Base-by-base conservation (phyloP, 1,284 basidiomycete genomes). In the Moesziomyces aphidis region DNA sequence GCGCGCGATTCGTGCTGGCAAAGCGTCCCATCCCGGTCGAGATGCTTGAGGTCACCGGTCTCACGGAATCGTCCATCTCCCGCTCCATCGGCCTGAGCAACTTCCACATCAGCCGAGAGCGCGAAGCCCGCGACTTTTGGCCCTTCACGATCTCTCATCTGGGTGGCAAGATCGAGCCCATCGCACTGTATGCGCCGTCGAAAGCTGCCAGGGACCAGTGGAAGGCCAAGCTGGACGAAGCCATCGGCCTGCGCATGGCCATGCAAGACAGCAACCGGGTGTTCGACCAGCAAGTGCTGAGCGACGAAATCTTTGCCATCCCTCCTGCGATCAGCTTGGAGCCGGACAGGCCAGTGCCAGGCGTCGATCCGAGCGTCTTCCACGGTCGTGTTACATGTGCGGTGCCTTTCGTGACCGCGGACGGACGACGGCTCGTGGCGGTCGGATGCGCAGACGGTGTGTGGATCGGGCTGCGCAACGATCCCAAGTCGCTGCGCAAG, bases 391-490 rank as follows among this genome's bases (percentile, higher is more conserved):
- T 97, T 49, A 95, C 93, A 2, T 97, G 94, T 82, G 95, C 93
- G 0, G 92, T 95, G 24, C 94, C 95, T 19, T 68, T 61, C 19
- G 55, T 88, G 57, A 94, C 94, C 3, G 88, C 89, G 6, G 94
- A 97, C 83, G 90, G 92, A 5, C 89, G 93, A 47, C 89, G 89
- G 3, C 88, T 98, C 19, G 91, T 97, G 21, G 94, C 95, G 0
- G 91, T 97, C 74, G 95, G 95, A 22, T 97, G 95, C 85, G 91
- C 93, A 0, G 94, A 97, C 80, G 96, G 96, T 42, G 93, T 98
- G 2, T 98, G 94, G 93, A 96, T 98, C 73, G 96, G 95, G 0
- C 91, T 97, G 85, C 89, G 93, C 34, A 91, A 93, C 78, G 92
- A 96, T 82, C 91, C 94, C 0, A 86, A 88, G 83, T 95, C 94